Evolutionary conservation across 1,284 basidiomycete genomes (phyloP).

Genomic region (Inonotus hispidus): DNA sequence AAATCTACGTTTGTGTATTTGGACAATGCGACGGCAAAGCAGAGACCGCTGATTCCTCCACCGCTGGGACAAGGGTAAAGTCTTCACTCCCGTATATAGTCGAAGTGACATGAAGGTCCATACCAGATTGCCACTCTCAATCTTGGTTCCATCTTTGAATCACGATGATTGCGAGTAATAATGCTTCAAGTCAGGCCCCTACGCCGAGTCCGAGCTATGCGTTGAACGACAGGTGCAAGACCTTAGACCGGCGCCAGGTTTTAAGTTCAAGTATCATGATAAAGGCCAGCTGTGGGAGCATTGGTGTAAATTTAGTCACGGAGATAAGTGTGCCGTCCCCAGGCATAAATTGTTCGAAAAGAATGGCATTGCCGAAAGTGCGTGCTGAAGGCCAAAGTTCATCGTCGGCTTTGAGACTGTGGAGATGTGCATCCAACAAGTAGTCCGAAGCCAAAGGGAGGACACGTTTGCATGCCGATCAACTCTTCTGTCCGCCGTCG

Average conservation of each 20-base stretch:
- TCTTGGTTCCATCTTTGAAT: neutral
- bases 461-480: too few relatives aligned
- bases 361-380: neutral
- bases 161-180: too few relatives aligned
- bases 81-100: neutral
- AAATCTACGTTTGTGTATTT: constrained; percentile 37
- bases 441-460: too few relatives aligned
- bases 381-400: neutral
- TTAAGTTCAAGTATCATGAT: too few relatives aligned
- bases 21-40: constrained; percentile 39
- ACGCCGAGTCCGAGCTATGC: neutral
- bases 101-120: neutral
- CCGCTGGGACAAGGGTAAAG: constrained; percentile 33
- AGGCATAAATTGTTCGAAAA: neutral
- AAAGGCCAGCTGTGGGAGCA: neutral
- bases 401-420: too few relatives aligned
- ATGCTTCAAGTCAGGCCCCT: neutral
- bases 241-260: neutral
- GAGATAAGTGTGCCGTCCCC: neutral
- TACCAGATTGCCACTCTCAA: constrained; percentile 24
- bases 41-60: constrained; percentile 44
- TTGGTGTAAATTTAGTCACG: neutral
- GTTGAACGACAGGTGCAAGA: neutral
- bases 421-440: too few relatives aligned
- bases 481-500: too few relatives aligned